Conservation (phyloP, 2,329 filamentous ascomycete genomes). For the Trichocomaceae sp. region DNA sequence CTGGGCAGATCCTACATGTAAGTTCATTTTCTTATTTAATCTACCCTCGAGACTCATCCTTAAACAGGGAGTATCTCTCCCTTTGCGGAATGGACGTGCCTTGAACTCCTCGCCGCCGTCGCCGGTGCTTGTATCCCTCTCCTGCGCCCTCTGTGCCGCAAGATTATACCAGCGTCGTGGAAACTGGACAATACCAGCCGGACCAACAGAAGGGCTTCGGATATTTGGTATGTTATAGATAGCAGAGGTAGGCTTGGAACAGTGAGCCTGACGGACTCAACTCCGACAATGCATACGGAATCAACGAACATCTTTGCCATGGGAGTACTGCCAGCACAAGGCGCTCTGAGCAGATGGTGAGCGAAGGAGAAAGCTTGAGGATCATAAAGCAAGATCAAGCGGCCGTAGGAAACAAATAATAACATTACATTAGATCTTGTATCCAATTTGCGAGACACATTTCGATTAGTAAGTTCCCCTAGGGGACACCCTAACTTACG, state of each 20-base stretch:
- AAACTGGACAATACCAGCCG: not conserved
- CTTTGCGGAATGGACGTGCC: not conserved
- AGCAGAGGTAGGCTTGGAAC: not conserved
- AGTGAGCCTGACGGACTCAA: not conserved
- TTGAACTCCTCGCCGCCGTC: not conserved
- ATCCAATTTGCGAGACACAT: not conserved
- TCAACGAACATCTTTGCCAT: not conserved
- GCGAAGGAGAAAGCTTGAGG: not conserved
- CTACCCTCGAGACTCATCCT: not conserved
- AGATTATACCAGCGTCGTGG: not conserved
- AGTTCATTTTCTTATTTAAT: not conserved
- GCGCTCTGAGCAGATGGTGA: not conserved
- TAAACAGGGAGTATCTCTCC: not conserved
- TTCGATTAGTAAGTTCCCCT: no score
- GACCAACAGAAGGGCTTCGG: not conserved
- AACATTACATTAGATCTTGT: no score
- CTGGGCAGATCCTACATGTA: not conserved
- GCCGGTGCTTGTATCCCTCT: not conserved
- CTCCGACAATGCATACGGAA: not conserved
- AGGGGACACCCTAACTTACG: no score
- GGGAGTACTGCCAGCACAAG: not conserved
- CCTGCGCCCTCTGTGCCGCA: not conserved
- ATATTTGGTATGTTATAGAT: not conserved
- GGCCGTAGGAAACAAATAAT: not conserved
- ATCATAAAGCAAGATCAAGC: not conserved